Percentiles rank a stretch among this genome's conserved stretches.
These are phyloP conservation scores for Papilionanthe hybrid DNA, from an alignment of 116 monocot species.

Conservation along the genomic window DNA sequence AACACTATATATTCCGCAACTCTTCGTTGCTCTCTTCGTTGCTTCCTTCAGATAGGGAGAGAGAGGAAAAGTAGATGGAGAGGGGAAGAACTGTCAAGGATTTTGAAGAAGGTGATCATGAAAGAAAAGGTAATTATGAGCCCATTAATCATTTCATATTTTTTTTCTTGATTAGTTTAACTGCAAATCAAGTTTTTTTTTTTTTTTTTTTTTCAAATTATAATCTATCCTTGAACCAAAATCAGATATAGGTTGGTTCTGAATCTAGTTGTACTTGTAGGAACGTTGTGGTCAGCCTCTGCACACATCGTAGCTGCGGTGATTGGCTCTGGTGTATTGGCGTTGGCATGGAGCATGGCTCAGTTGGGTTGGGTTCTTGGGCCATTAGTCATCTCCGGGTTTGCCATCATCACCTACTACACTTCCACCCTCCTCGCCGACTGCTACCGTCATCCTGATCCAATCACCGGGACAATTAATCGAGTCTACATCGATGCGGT, in stretches of 20 bases:
- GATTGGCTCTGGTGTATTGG: conserved; percentile 45
- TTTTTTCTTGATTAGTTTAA: too few relatives aligned
- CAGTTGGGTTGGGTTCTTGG: conserved; percentile 49
- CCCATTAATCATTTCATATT: too few relatives aligned
- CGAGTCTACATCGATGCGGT: conserved; percentile 47
- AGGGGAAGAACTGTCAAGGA: conserved; percentile 2
- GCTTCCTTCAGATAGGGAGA: not conserved
- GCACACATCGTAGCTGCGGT: conserved; percentile 43
- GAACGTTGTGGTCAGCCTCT: conserved; percentile 45
- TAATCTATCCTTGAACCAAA: not conserved
- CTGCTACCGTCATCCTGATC: conserved; percentile 41
- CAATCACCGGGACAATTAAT: conserved; percentile 25
- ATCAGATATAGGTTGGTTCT: not conserved
- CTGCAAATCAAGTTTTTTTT: too few relatives aligned
- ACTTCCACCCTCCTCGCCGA: conserved; percentile 39
- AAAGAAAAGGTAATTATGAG: conserved; percentile 3
- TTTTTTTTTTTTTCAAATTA: not conserved
- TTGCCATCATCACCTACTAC: conserved; percentile 43
- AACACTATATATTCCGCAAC: not conserved
- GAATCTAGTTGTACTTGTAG: conserved; percentile 3
- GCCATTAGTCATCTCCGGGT: conserved; percentile 30
- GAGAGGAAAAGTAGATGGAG: not conserved
- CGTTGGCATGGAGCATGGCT: conserved; percentile 48
- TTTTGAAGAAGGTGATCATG: conserved; percentile 8
- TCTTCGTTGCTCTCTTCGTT: not conserved